Percentiles rank a stretch among this genome's conserved stretches.
Evolutionary conservation across 1,284 basidiomycete species (phyloP).

Genomic region (Heliocybe sulcata): DNA sequence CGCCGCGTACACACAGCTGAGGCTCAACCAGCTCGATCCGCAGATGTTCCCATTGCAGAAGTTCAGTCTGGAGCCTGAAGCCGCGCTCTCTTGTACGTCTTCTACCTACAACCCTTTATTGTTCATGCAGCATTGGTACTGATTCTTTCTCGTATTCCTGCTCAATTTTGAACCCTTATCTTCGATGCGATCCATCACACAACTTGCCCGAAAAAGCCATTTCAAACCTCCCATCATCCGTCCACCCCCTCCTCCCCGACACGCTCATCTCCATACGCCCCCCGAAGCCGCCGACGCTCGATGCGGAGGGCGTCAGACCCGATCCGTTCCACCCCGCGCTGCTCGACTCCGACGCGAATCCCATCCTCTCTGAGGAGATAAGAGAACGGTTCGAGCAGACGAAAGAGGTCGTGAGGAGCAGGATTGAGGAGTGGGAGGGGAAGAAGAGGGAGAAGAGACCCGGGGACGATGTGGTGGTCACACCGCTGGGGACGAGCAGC

Average conservation of each 20-base stretch:
- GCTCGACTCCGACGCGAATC: constrained; percentile 17
- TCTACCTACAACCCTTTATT: too few species aligned
- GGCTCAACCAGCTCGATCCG: constrained; percentile 66
- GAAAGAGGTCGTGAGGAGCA: constrained; percentile 8
- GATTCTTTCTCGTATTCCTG: too few species aligned
- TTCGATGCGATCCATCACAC: too few species aligned
- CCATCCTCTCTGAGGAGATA: constrained; percentile 25
- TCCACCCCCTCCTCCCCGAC: constrained; percentile 31
- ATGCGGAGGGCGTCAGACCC: constrained; percentile 18
- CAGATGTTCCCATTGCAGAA: constrained; percentile 71
- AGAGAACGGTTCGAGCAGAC: constrained; percentile 28
- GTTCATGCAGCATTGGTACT: too few species aligned
- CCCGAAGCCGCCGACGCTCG: constrained; percentile 28
- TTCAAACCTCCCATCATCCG: constrained; percentile 38
- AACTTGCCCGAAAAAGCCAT: too few species aligned
- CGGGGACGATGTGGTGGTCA: constrained; percentile 64
- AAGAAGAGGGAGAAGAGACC: constrained; percentile 17
- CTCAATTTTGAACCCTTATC: too few species aligned
- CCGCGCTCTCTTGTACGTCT: neutral
- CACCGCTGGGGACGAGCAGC: constrained; percentile 86
- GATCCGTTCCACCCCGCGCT: constrained; percentile 45
- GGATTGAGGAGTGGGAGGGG: too few species aligned
- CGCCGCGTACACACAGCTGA: constrained; percentile 65
- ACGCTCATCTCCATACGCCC: constrained; percentile 40
- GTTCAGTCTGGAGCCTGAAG: constrained; percentile 19